Conservation (phyloP, 305 asterid species). For the Plantago coronopus region DNA sequence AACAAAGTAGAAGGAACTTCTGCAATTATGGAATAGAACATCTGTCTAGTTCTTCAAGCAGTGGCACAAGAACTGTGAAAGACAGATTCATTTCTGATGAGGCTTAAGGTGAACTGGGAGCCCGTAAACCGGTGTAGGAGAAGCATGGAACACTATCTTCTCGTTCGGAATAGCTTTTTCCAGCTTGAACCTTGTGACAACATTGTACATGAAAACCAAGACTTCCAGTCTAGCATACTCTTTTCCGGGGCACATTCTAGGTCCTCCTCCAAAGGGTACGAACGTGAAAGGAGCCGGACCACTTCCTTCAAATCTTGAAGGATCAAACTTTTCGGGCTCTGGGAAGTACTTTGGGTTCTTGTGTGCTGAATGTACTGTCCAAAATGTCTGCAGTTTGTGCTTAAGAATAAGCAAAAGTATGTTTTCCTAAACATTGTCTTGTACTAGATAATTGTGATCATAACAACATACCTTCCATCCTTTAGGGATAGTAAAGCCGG, state of each 20-base stretch:
- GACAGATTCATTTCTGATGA: slow-evolving; percentile 24
- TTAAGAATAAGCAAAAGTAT: background rate
- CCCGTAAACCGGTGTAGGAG: slow-evolving; percentile 39
- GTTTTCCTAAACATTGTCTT: background rate
- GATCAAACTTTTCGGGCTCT: slow-evolving; percentile 37
- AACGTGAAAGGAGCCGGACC: slow-evolving; percentile 42
- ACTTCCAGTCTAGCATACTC: slow-evolving; percentile 37
- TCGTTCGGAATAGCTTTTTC: slow-evolving; percentile 37
- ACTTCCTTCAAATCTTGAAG: slow-evolving; percentile 37
- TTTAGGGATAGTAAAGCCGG: slow-evolving; percentile 41
- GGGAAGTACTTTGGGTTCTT: slow-evolving; percentile 39
- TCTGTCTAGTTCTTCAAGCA: background rate
- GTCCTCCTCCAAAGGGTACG: slow-evolving; percentile 37
- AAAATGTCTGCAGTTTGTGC: slow-evolving; percentile 29
- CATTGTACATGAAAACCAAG: slow-evolving; percentile 42
- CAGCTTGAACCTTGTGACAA: slow-evolving; percentile 34
- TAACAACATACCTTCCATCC: slow-evolving; percentile 34
- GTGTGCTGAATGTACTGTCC: slow-evolving; percentile 42
- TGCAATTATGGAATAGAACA: background rate
- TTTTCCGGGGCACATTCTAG: slow-evolving; percentile 36
- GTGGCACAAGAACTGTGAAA: background rate
- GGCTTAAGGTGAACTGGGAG: slow-evolving; percentile 42
- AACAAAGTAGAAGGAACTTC: background rate
- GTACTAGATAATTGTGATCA: background rate
- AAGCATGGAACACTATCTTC: slow-evolving; percentile 38